Evolutionary conservation across 176 grass and related monocot species (phyloP).

Genomic region (Juncus effusus): DNA sequence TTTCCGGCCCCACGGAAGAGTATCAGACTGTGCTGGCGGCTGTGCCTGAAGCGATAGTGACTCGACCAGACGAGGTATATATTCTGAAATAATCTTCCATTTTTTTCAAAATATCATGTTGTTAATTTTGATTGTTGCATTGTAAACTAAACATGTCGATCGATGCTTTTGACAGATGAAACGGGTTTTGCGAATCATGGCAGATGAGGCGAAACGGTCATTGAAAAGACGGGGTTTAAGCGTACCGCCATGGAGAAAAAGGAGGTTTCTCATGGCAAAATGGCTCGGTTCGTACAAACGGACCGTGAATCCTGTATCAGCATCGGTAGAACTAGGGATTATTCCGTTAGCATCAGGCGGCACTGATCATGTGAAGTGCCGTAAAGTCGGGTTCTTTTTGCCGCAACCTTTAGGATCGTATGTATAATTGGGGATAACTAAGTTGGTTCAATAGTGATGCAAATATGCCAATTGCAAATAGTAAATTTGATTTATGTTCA

Average conservation of each 20-base stretch:
- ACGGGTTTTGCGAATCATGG: conserved; percentile 31
- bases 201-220: conserved; percentile 35
- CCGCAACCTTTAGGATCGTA: background rate
- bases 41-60: conserved; percentile 24
- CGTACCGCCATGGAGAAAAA: conserved; percentile 62
- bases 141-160: background rate
- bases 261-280: conserved; percentile 47
- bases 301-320: conserved; percentile 31
- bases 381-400: conserved; percentile 25
- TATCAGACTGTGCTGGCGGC: background rate
- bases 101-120: background rate
- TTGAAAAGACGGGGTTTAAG: conserved; percentile 42
- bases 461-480: no score
- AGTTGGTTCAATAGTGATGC: no score
- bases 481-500: no score
- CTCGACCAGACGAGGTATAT: background rate
- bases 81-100: background rate
- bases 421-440: background rate
- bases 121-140: background rate
- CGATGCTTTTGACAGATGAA: conserved; percentile 17
- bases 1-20: conserved; percentile 16
- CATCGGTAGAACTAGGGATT: background rate
- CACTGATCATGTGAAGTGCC: conserved; percentile 23
- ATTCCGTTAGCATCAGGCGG: background rate
- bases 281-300: conserved; percentile 59